Base-by-base conservation (phyloP, 2,329 filamentous ascomycete genomes). In the Hypoxylon sp. region DNA sequence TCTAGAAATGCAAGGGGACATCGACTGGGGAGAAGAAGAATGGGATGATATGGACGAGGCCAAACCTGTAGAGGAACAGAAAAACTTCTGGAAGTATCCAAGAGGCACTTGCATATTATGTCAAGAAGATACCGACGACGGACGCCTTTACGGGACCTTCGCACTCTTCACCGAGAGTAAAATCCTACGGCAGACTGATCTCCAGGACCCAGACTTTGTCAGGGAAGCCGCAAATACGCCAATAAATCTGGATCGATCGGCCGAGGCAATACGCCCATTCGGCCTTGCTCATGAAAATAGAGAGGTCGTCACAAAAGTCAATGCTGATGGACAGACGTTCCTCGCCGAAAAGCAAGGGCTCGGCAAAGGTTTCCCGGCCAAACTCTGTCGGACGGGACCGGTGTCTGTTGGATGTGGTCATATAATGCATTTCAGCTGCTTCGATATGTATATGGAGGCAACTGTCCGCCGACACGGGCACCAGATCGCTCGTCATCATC, bases 381-480 rank as follows among this genome's bases (percentile, higher is more conserved):
- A 86, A 9, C 85, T 89, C 43, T 89, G 89, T 34, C 85, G 86
- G 28, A 84, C 87, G 17, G 96, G 94, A 0, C 92, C 95, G 0
- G 91, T 98, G 1, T 93, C 94, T 10, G 93, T 92, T 36, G 93
- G 95, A 9, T 99, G 96, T 79, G 96, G 96, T 2, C 96, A 99
- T 79, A 97, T 99, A 75, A 99, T 99, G 96, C 96, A 99, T 79
- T 98, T 93, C 78, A 90, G 88, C 72, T 99, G 96, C 80, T 99
- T 99, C 77, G 94, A 98, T 75, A 88, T 92, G 43, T 99, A 98
- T 76, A 91, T 93, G 71, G 89, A 92, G 49, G 93, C 95, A 3
- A 97, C 93, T 0, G 86, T 90, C 58, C 87, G 94, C 66, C 89
- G 96, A 41, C 97, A 99, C 77, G 88, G 88, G 19, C 93, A 96